Percentiles rank a stretch among this genome's conserved stretches.
phyloP scores from a whole-genome alignment of 306 rosid genomes.

The Cucumis melo region DNA sequence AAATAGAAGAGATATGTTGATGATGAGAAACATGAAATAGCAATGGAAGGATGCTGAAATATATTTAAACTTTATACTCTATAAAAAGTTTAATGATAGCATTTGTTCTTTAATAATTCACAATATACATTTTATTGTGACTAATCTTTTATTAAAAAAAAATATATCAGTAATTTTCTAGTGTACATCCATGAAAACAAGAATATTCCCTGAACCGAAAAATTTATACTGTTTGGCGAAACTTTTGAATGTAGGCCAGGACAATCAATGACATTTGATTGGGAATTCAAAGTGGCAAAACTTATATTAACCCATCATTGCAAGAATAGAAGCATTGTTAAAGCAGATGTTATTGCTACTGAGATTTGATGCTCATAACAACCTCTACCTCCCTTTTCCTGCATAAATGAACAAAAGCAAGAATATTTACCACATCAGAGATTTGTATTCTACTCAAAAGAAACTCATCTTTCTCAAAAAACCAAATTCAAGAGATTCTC shows the following conservation, averaged over 20 bases:
- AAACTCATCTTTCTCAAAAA: background rate
- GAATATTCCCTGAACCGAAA: background rate
- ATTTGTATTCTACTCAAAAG: background rate
- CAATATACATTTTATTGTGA: background rate
- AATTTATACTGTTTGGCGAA: background rate
- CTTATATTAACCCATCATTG: conserved; percentile 12
- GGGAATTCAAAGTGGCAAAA: background rate
- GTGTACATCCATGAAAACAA: background rate
- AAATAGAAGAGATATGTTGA: too few relatives aligned
- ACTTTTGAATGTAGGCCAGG: background rate
- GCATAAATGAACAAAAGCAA: conserved; percentile 20
- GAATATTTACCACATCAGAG: conserved; percentile 4
- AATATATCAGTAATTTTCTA: background rate
- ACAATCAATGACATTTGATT: background rate
- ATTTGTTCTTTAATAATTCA: background rate
- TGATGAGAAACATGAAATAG: background rate
- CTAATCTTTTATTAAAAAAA: background rate
- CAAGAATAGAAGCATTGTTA: conserved; percentile 35
- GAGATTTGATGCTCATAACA: conserved; percentile 26
- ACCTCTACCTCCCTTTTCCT: conserved; percentile 37
- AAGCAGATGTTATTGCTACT: conserved; percentile 25
- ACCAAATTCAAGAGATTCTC: background rate
- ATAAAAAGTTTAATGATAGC: background rate
- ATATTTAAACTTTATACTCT: too few relatives aligned
- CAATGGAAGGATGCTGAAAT: background rate